These are phyloP conservation scores for Russula sp. DNA, from an alignment of 768 basidiomycete species.

Conservation along the genomic window DNA sequence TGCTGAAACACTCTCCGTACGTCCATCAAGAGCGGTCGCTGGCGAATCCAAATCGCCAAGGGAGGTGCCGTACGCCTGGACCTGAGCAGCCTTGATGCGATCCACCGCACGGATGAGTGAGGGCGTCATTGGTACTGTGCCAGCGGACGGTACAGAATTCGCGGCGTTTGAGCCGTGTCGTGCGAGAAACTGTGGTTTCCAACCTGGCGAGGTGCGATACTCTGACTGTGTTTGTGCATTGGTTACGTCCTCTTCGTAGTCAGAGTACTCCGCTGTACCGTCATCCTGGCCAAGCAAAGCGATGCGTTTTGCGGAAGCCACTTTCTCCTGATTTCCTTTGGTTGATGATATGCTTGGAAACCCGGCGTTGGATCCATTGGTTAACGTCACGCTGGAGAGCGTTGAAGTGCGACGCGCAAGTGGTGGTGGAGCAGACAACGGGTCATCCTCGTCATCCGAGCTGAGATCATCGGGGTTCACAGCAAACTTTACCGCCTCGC, in stretches of 20 bases:
- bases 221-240: conserved; percentile 4
- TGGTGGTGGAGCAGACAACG: conserved; percentile 13
- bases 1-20: neutral
- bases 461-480: conserved; percentile 31
- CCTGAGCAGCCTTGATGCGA: conserved; percentile 48
- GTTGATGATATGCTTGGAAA: conserved; percentile 18
- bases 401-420: conserved; percentile 19
- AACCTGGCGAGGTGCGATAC: conserved; percentile 27
- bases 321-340: conserved; percentile 17
- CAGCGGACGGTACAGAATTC: conserved; percentile 21
- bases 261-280: conserved; percentile 27
- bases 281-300: conserved; percentile 6
- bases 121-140: conserved; percentile 53
- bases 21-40: neutral
- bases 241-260: conserved; percentile 29
- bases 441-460: conserved; percentile 41
- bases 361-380: conserved; percentile 17
- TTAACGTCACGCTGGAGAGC: conserved; percentile 24
- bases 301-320: conserved; percentile 16
- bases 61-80: conserved; percentile 3
- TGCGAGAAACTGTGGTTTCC: conserved; percentile 46
- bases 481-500: conserved; percentile 36
- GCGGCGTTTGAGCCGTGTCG: conserved; percentile 27
- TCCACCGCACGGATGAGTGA: conserved; percentile 59
- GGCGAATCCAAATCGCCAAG: neutral